These are phyloP conservation scores for Elongisporangium undulatum DNA, from an alignment of 352 stramenopile species.

Conservation along the genomic window DNA sequence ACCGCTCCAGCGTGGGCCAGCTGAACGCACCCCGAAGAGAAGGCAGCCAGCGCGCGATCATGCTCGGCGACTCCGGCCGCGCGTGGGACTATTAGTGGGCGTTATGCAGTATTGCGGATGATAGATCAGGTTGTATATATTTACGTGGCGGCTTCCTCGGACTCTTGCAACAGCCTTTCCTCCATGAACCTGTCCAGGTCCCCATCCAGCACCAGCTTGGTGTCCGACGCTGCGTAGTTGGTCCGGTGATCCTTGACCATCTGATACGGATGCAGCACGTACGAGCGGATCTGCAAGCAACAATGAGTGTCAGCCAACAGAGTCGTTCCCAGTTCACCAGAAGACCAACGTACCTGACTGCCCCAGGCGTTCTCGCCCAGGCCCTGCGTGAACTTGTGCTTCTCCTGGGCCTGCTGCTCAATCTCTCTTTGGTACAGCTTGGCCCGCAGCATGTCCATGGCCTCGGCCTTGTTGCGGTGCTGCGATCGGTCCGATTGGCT, in stretches of 20 bases:
- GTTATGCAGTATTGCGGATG: neutral
- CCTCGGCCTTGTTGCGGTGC: slow-evolving; percentile 91
- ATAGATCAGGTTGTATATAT: neutral
- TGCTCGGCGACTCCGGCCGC: neutral
- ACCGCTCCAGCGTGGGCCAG: neutral
- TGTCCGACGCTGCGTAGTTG: slow-evolving; percentile 86
- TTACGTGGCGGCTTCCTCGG: slow-evolving; percentile 5
- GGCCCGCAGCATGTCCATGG: slow-evolving; percentile 78
- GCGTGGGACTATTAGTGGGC: neutral
- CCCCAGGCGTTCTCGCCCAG: slow-evolving; percentile 78
- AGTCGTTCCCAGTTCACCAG: slow-evolving; percentile 1
- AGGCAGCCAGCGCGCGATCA: neutral
- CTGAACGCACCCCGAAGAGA: neutral
- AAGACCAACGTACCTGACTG: slow-evolving; percentile 36
- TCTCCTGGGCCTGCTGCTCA: slow-evolving; percentile 35
- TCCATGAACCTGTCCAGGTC: slow-evolving; percentile 82
- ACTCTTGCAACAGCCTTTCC: slow-evolving; percentile 53
- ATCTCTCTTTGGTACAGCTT: slow-evolving; percentile 73
- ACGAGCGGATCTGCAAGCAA: slow-evolving; percentile 92
- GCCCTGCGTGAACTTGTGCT: slow-evolving; percentile 53
- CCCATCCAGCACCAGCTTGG: slow-evolving; percentile 89
- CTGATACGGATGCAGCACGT: slow-evolving; percentile 97
- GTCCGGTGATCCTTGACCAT: slow-evolving; percentile 97
- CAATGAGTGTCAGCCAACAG: slow-evolving; percentile 30
- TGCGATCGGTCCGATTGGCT: slow-evolving; percentile 94